These are phyloP conservation scores for Nemania serpens DNA, from an alignment of 2,329 filamentous ascomycete species.

Conservation along the genomic window DNA sequence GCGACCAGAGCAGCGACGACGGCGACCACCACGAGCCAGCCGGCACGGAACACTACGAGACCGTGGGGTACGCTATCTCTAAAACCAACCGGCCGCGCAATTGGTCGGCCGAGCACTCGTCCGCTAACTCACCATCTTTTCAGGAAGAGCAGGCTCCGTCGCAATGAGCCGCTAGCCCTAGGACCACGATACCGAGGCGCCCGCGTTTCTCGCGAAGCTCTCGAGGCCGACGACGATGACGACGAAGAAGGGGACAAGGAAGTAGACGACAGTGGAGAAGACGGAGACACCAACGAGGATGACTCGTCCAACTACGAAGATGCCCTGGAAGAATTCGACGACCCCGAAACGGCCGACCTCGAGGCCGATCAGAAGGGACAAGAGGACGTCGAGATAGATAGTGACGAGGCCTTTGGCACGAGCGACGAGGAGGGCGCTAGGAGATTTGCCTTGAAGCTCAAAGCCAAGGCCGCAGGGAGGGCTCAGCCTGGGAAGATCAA, in stretches of 20 bases:
- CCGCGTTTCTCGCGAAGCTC: slow-evolving; percentile 68
- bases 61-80: slow-evolving; percentile 34
- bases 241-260: slow-evolving; percentile 50
- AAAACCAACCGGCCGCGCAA: slow-evolving; percentile 11
- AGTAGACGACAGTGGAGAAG: slow-evolving; percentile 48
- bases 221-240: slow-evolving; percentile 51
- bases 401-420: slow-evolving; percentile 74
- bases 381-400: slow-evolving; percentile 65
- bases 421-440: slow-evolving; percentile 85
- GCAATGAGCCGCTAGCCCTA: slow-evolving; percentile 69
- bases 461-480: background rate
- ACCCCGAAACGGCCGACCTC: slow-evolving; percentile 61
- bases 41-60: slow-evolving; percentile 84
- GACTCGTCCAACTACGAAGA: slow-evolving; percentile 40
- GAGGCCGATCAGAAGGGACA: slow-evolving; percentile 53
- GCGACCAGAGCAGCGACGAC: slow-evolving; percentile 44
- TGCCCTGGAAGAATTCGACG: slow-evolving; percentile 49
- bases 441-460: slow-evolving; percentile 66
- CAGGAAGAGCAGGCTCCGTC: slow-evolving; percentile 81
- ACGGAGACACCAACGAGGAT: slow-evolving; percentile 50
- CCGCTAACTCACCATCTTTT: slow-evolving; percentile 17
- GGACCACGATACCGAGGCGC: slow-evolving; percentile 82
- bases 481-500: slow-evolving; percentile 45
- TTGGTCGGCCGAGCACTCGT: slow-evolving; percentile 5
- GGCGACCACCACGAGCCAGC: slow-evolving; percentile 57